Evolutionary conservation across 768 basidiomycete species (phyloP), one percentile per base, ranked within the genome.

Genomic region (Mrakia hoshinonis): DNA sequence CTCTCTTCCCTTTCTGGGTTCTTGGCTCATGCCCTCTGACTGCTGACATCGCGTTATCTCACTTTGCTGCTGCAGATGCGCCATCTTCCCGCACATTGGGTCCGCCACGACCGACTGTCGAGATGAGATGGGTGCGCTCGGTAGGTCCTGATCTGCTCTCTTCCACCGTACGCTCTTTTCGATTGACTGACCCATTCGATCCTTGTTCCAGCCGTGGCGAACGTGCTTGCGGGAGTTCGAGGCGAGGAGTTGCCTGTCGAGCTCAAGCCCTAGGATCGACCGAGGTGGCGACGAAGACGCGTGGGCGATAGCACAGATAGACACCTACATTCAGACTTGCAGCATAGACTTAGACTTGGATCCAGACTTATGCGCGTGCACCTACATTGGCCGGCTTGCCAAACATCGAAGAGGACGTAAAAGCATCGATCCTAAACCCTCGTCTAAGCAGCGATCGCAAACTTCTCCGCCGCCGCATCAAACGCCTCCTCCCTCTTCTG

Each of bases 61-160:
- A n/a, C n/a, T n/a, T n/a, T n/a, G n/a, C n/a, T 63, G 31, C 15
- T 43, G 20, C 58, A 48, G 60, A 24, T 61, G 91, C 88, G 83
- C 88, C 5, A 84, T 95, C 13, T 74, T 99, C 38, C 95, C 95
- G 0, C 95, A 99, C 76, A 87, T 99, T 64, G 96, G 86, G 24
- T 92, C 90, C 74, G 94, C 91, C 3, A 94, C 93, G 20, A 81
- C 85, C 12, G 90, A 96, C 80, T 92, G 92, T 2, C 83, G 93
- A 67, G 78, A 85, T 65, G 88, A 83, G 10, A 96, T 96, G 93
- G 91, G 88, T 18, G 58, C 58, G 13, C 34, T 61, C 10, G 31
- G 58, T 61, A 20, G 31, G 58, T 61, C 26, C 6, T 61, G 13
- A 31, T 1, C 15, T 24, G 43, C 15, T n/a, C 43, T 38, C 22